Evolutionary conservation across 768 basidiomycete species (phyloP).

Genomic region (Mycena leptocephala): DNA sequence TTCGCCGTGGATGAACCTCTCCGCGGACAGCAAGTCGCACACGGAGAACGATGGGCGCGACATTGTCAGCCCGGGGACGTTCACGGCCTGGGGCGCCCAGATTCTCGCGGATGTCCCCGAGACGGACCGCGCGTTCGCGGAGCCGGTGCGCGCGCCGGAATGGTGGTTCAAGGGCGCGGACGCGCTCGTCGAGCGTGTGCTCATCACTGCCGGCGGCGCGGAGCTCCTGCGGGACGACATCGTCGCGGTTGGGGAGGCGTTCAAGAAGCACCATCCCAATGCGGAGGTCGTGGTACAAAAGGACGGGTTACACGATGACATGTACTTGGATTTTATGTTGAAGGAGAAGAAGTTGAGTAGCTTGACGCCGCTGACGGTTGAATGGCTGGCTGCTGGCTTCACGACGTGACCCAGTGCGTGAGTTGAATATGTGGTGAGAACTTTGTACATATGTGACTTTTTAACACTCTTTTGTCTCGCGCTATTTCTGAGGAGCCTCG

Average conservation of each 20-base stretch:
- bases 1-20: constrained; percentile 55
- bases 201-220: constrained; percentile 53
- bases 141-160: constrained; percentile 49
- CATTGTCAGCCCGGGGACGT: constrained; percentile 30
- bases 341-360: constrained; percentile 34
- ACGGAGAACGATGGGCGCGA: constrained; percentile 45
- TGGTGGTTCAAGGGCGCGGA: constrained; percentile 53
- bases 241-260: constrained; percentile 39
- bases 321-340: constrained; percentile 47
- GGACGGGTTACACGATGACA: constrained; percentile 55
- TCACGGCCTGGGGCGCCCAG: constrained; percentile 35
- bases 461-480: no score
- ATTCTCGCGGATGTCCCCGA: constrained; percentile 45
- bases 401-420: no score
- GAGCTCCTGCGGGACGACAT: constrained; percentile 55
- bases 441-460: no score
- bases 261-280: constrained; percentile 37
- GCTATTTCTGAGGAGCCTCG: no score
- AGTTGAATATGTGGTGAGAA: no score
- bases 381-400: constrained; percentile 46
- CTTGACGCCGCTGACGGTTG: constrained; percentile 39
- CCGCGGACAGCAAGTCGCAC: constrained; percentile 42
- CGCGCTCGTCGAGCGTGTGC: constrained; percentile 48
- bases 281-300: constrained; percentile 47
- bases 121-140: constrained; percentile 45